A percentile compares a stretch with the other conserved stretches of the same genome.
These are phyloP conservation scores for Somion occarium DNA, from an alignment of 1,284 basidiomycete genomes.

Conservation along the genomic window DNA sequence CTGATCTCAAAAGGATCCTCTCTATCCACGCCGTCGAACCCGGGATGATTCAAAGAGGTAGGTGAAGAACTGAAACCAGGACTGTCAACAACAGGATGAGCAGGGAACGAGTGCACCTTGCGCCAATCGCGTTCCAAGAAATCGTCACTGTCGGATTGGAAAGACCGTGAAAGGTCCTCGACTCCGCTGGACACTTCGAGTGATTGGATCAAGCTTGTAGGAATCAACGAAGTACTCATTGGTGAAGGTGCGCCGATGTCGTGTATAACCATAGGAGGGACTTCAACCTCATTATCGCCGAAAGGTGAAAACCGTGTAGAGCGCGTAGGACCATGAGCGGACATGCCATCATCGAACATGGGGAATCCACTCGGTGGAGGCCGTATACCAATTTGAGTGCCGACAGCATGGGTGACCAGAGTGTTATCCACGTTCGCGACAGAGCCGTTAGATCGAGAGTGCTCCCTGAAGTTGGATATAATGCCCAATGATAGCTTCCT, in stretches of 20 bases:
- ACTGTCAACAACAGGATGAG: conserved; percentile 22
- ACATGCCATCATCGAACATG: conserved; percentile 37
- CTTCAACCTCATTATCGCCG: conserved; percentile 33
- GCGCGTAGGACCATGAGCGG: conserved; percentile 16
- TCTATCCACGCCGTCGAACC: conserved; percentile 26
- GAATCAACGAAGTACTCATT: conserved; percentile 43
- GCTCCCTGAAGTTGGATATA: conserved; percentile 31
- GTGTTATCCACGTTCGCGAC: too few species aligned
- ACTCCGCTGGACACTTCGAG: conserved; percentile 35
- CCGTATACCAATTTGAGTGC: conserved; percentile 23
- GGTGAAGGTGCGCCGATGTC: conserved; percentile 22
- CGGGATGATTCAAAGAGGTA: conserved; percentile 24
- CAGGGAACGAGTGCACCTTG: conserved; percentile 19
- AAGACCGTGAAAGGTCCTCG: conserved; percentile 41
- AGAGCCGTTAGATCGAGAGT: too few species aligned
- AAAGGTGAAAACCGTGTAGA: conserved; percentile 47
- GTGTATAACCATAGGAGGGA: conserved; percentile 5
- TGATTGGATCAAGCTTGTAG: conserved; percentile 52
- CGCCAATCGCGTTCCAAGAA: conserved; percentile 50
- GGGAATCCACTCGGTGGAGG: conserved; percentile 32
- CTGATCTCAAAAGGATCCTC: conserved; percentile 43
- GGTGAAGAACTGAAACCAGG: conserved; percentile 32
- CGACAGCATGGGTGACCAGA: conserved; percentile 13
- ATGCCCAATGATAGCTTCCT: conserved; percentile 35
- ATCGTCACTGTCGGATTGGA: conserved; percentile 52